Percentiles rank a stretch among this genome's conserved stretches.
Conservation (phyloP, 1,139 yeast species). For the Hansenula lynferdii region DNA sequence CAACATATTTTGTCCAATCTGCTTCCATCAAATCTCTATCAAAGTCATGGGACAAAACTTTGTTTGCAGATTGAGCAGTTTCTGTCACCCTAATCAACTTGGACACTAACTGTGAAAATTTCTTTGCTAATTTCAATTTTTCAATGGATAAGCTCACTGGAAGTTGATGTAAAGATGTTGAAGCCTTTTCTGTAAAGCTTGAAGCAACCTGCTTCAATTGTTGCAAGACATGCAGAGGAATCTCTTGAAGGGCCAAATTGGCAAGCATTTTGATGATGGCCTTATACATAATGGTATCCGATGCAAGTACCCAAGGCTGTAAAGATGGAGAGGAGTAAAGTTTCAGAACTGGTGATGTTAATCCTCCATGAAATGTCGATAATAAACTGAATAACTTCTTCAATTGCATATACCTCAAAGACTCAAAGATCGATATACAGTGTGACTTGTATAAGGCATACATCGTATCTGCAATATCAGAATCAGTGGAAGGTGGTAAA, state of each 20-base stretch:
- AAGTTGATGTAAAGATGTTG: constrained; percentile 36
- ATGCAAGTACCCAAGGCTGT: constrained; percentile 57
- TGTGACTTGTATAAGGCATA: constrained; percentile 58
- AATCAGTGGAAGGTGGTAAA: constrained; percentile 45
- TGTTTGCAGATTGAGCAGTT: constrained; percentile 51
- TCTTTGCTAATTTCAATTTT: constrained; percentile 51
- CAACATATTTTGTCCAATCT: constrained; percentile 54
- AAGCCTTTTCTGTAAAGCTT: constrained; percentile 37
- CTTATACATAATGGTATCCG: constrained; percentile 63
- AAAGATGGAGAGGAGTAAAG: constrained; percentile 48
- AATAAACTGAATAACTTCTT: constrained; percentile 53
- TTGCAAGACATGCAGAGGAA: constrained; percentile 51
- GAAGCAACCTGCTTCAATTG: constrained; percentile 43
- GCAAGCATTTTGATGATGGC: constrained; percentile 59
- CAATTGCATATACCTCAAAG: constrained; percentile 63
- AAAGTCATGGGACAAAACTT: constrained; percentile 40
- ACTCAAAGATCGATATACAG: constrained; percentile 57
- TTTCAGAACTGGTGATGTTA: constrained; percentile 63
- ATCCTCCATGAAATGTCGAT: constrained; percentile 49
- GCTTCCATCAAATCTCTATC: constrained; percentile 50
- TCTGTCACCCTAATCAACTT: constrained; percentile 57
- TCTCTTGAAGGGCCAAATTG: constrained; percentile 59
- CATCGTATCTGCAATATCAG: constrained; percentile 58
- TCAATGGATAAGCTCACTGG: constrained; percentile 46
- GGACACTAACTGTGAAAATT: constrained; percentile 52